These are phyloP conservation scores for Yamadazyma oceani DNA, from an alignment of 1,139 yeast species.

Conservation along the genomic window DNA sequence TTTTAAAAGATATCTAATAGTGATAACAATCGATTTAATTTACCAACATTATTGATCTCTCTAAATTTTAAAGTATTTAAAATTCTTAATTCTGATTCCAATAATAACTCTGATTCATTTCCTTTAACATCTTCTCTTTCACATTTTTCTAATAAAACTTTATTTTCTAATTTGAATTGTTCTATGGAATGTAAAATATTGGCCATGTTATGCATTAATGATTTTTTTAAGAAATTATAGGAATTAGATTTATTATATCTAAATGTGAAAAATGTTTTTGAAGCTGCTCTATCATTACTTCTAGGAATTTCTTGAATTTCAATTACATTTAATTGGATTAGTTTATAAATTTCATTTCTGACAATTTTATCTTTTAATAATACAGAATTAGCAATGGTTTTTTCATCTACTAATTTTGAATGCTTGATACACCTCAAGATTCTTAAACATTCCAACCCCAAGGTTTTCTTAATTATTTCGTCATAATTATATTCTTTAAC, in stretches of 20 bases:
- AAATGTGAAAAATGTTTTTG: conserved; percentile 81
- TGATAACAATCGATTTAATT: conserved; percentile 53
- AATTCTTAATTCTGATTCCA: conserved; percentile 74
- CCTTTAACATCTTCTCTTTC: conserved; percentile 90
- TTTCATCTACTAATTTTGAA: conserved; percentile 77
- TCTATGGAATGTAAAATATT: conserved; percentile 58
- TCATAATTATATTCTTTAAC: conserved; percentile 62
- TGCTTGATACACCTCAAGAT: conserved; percentile 67
- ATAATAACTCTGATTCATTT: conserved; percentile 68
- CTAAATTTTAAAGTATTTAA: conserved; percentile 59
- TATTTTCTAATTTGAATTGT: conserved; percentile 58
- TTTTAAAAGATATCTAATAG: conserved; percentile 22
- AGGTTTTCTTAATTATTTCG: conserved; percentile 54
- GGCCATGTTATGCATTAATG: conserved; percentile 52
- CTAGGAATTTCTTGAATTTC: conserved; percentile 92
- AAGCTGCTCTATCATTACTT: conserved; percentile 88
- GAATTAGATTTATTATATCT: conserved; percentile 65
- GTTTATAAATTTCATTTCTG: conserved; percentile 58
- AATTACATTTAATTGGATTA: conserved; percentile 57
- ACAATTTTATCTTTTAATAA: conserved; percentile 76
- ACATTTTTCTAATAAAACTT: conserved; percentile 71
- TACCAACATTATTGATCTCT: conserved; percentile 54
- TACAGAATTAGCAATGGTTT: conserved; percentile 73
- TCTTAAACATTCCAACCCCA: conserved; percentile 59
- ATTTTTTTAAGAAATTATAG: conserved; percentile 45